phyloP scores from a whole-genome alignment of 257 asterid species.

The Nyctanthes arbortristis region DNA sequence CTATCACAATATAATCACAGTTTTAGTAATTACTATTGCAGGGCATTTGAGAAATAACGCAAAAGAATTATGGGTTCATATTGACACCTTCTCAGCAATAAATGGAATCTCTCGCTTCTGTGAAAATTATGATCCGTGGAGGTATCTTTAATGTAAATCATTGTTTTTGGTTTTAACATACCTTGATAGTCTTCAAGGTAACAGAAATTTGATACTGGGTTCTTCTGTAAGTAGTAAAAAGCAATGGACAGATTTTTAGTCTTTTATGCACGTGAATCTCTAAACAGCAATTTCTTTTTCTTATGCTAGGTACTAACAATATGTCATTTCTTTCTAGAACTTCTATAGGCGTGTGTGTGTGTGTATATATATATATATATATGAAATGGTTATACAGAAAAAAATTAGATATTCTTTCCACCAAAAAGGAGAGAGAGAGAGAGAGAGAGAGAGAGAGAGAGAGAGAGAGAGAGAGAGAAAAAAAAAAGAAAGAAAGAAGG shows the following conservation, averaged over 20 bases:
- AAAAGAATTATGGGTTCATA: slow-evolving; percentile 70
- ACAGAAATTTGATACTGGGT: slow-evolving; percentile 9
- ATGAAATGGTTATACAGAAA: neutral
- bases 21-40: too few species aligned
- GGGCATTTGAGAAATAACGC: slow-evolving; percentile 51
- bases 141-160: slow-evolving; percentile 41
- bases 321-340: neutral
- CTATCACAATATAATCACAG: neutral
- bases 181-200: slow-evolving; percentile 6
- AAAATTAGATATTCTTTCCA: too few species aligned
- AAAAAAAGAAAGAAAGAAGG: too few species aligned
- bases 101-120: slow-evolving; percentile 94
- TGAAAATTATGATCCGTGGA: slow-evolving; percentile 73
- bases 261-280: neutral
- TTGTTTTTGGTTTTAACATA: slow-evolving; percentile 14
- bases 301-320: neutral
- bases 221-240: neutral
- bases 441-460: too few species aligned
- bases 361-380: neutral
- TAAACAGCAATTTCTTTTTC: neutral
- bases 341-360: too few species aligned
- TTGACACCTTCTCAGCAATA: slow-evolving; percentile 90
- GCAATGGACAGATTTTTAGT: neutral
- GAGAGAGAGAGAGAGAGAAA: too few species aligned
- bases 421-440: too few species aligned